phyloP scores from a whole-genome alignment of 2,329 filamentous ascomycete species.

The Macrophomina pseudophaseolina region DNA sequence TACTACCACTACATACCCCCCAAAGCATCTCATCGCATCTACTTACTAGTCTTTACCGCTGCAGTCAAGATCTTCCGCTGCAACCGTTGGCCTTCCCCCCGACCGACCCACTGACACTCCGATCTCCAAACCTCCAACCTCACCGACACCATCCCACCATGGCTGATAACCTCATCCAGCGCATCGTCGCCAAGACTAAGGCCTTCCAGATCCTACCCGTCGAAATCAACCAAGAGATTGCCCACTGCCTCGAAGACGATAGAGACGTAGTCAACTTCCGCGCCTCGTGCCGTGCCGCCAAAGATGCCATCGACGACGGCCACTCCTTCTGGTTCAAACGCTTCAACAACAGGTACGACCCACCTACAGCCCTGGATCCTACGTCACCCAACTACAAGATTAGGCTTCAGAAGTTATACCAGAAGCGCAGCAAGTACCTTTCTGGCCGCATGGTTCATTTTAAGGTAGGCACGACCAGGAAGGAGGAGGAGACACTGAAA shows the following conservation, averaged over 20 bases:
- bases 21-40: background rate
- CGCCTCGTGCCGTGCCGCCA: conserved; percentile 45
- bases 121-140: background rate
- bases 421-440: conserved; percentile 28
- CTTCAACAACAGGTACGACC: conserved; percentile 52
- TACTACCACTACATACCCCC: background rate
- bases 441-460: conserved; percentile 34
- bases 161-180: background rate
- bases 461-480: conserved; percentile 30
- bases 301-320: conserved; percentile 48
- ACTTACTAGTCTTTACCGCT: background rate
- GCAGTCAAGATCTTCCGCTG: background rate
- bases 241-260: conserved; percentile 45
- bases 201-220: conserved; percentile 33
- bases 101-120: background rate
- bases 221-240: conserved; percentile 50
- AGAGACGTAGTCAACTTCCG: conserved; percentile 51
- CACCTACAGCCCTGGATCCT: conserved; percentile 19
- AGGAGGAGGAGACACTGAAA: conserved; percentile 43
- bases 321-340: conserved; percentile 55
- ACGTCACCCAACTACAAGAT: conserved; percentile 32
- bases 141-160: background rate
- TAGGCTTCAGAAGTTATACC: conserved; percentile 45
- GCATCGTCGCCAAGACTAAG: conserved; percentile 16
- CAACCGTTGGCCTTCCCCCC: background rate